Conservation (phyloP, 331 rosid species). For the Rhamnella rubrinervis region DNA sequence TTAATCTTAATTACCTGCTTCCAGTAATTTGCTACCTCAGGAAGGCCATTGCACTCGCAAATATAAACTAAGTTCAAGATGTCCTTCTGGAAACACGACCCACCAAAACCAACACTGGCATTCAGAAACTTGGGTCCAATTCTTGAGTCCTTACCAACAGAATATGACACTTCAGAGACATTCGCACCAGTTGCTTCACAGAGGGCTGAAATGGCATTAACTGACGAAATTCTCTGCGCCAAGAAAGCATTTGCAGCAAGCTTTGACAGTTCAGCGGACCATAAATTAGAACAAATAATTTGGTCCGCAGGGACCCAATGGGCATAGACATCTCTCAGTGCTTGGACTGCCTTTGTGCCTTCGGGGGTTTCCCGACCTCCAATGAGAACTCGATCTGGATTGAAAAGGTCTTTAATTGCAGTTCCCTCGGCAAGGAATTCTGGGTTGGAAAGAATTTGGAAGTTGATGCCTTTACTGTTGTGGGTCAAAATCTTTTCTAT, state of each 20-base stretch:
- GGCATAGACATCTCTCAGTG: constrained; percentile 73
- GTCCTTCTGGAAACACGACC: constrained; percentile 96
- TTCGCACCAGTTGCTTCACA: constrained; percentile 97
- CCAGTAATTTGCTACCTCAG: constrained; percentile 93
- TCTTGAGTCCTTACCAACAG: constrained; percentile 84
- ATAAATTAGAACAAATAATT: constrained; percentile 78
- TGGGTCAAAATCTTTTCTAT: constrained; percentile 86
- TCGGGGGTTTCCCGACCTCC: constrained; percentile 92
- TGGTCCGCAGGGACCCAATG: constrained; percentile 74
- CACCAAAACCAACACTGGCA: constrained; percentile 95
- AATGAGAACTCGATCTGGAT: constrained; percentile 80
- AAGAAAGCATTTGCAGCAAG: constrained; percentile 94
- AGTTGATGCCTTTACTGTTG: constrained; percentile 85
- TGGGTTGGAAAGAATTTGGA: constrained; percentile 85
- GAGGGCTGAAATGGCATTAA: constrained; percentile 88
- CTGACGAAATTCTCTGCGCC: constrained; percentile 95
- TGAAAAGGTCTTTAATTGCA: constrained; percentile 63
- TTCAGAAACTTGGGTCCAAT: constrained; percentile 83
- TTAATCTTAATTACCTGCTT: constrained; percentile 90
- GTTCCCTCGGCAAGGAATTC: constrained; percentile 97
- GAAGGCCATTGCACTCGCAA: constrained; percentile 94
- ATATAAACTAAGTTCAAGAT: constrained; percentile 84
- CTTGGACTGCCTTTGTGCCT: constrained; percentile 65
- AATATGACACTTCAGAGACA: constrained; percentile 71
- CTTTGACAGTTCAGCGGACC: constrained; percentile 97